These are phyloP conservation scores for Rhizopus microsporus DNA, from an alignment of 371 early-diverging fungal species.

Conservation along the genomic window DNA sequence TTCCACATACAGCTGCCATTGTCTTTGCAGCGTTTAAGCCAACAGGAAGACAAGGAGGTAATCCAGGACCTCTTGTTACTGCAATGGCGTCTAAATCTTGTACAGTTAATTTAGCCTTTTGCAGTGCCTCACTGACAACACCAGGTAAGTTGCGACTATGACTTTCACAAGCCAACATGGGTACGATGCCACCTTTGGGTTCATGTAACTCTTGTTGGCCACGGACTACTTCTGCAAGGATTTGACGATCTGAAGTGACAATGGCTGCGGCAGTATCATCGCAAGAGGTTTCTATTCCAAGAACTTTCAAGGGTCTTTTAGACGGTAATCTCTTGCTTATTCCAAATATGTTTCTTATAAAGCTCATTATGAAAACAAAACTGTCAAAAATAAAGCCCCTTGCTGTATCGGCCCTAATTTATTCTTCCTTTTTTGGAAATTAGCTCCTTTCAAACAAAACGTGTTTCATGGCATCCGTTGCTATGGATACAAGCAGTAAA, in stretches of 20 bases:
- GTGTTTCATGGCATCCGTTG: too few relatives aligned
- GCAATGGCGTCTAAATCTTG: slow-evolving; percentile 78
- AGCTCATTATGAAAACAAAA: neutral
- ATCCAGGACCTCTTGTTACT: slow-evolving; percentile 83
- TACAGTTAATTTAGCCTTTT: slow-evolving; percentile 53
- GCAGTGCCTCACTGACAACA: slow-evolving; percentile 66
- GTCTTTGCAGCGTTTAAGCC: slow-evolving; percentile 81
- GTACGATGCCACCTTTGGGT: slow-evolving; percentile 82
- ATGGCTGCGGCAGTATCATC: slow-evolving; percentile 86
- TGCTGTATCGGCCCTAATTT: too few relatives aligned
- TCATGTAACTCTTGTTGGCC: slow-evolving; percentile 78
- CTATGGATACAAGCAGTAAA: too few relatives aligned
- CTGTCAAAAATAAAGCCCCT: too few relatives aligned
- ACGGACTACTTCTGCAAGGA: slow-evolving; percentile 65
- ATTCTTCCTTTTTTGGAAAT: too few relatives aligned
- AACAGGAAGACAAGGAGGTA: slow-evolving; percentile 75
- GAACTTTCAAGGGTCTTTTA: slow-evolving; percentile 38
- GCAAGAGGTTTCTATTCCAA: slow-evolving; percentile 84
- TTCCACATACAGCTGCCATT: slow-evolving; percentile 69
- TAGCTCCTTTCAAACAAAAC: too few relatives aligned
- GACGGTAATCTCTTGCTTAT: neutral
- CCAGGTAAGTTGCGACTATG: slow-evolving; percentile 71
- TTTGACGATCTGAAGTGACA: slow-evolving; percentile 68
- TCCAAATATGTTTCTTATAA: neutral
- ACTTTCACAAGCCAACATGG: slow-evolving; percentile 70